These are phyloP conservation scores for Monosporascus cannonballus DNA, from an alignment of 2,329 filamentous ascomycete genomes.

Conservation along the genomic window DNA sequence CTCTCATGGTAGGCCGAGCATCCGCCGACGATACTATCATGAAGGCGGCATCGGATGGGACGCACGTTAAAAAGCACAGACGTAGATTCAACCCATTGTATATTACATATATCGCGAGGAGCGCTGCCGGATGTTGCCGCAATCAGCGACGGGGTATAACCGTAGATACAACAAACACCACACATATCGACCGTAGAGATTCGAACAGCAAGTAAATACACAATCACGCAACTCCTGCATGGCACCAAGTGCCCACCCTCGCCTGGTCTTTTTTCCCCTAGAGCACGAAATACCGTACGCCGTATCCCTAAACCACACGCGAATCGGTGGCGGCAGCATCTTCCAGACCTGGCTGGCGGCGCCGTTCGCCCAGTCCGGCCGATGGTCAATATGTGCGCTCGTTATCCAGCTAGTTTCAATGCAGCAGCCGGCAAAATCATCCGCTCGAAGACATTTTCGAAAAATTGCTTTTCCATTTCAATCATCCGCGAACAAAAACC, in stretches of 20 bases:
- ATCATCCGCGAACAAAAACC: background rate
- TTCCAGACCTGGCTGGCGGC: background rate
- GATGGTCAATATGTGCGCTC: too few species aligned
- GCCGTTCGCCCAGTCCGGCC: background rate
- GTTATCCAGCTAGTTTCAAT: background rate
- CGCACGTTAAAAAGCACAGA: background rate
- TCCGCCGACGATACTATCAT: too few species aligned
- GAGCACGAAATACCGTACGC: background rate
- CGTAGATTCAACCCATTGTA: background rate
- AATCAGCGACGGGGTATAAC: background rate
- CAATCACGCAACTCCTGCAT: background rate
- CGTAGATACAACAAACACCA: background rate
- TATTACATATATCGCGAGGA: conserved; percentile 2
- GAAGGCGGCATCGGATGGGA: too few species aligned
- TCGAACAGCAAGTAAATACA: background rate
- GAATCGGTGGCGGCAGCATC: too few species aligned
- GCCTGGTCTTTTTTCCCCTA: background rate
- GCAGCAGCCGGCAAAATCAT: too few species aligned
- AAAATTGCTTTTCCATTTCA: too few species aligned
- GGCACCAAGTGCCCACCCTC: background rate
- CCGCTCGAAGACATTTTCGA: too few species aligned
- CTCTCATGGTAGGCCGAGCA: too few species aligned
- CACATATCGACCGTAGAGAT: background rate
- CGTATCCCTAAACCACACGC: too few species aligned
- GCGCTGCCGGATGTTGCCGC: background rate